A percentile compares a stretch with the other conserved stretches of the same genome.
These are phyloP conservation scores for Tilletiaria anomala DNA, from an alignment of 1,284 basidiomycete genomes.

Conservation along the genomic window DNA sequence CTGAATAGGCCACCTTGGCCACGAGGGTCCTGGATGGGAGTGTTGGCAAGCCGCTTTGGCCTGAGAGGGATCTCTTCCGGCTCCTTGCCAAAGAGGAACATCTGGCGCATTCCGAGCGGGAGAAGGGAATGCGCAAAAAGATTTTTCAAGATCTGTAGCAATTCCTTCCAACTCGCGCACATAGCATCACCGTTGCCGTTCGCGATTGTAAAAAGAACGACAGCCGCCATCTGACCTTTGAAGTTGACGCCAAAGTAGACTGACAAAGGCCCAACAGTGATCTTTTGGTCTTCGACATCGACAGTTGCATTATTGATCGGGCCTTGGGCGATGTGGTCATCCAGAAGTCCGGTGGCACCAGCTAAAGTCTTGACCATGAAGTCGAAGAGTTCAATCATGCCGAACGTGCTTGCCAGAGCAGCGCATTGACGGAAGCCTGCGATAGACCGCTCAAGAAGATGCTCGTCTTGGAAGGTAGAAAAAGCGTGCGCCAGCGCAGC, in stretches of 20 bases:
- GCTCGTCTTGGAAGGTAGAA: constrained; percentile 89
- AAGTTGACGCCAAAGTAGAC: constrained; percentile 90
- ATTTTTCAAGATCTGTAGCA: constrained; percentile 97
- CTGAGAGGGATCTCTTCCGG: constrained; percentile 15
- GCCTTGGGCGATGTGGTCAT: constrained; percentile 9
- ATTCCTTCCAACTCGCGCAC: constrained; percentile 72
- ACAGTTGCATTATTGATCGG: constrained; percentile 14
- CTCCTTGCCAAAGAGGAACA: constrained; percentile 51
- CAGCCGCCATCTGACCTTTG: constrained; percentile 88
- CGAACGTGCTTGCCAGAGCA: constrained; percentile 73
- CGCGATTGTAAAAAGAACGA: constrained; percentile 92
- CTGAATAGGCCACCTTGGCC: constrained; percentile 76
- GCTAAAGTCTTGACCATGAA: constrained; percentile 75
- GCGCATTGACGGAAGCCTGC: constrained; percentile 92
- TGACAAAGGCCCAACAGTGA: constrained; percentile 82
- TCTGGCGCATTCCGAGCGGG: constrained; percentile 64
- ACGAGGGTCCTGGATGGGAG: constrained; percentile 64
- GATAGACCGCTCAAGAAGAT: constrained; percentile 84
- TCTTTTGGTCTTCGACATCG: constrained; percentile 67
- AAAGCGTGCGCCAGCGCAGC: constrained; percentile 52
- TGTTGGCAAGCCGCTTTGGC: constrained; percentile 52
- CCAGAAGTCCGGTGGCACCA: constrained; percentile 21
- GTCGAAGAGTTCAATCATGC: constrained; percentile 87
- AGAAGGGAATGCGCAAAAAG: constrained; percentile 84
- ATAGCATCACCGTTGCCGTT: constrained; percentile 92